phyloP scores from a whole-genome alignment of 768 basidiomycete species.

The Trametes gibbosa region DNA sequence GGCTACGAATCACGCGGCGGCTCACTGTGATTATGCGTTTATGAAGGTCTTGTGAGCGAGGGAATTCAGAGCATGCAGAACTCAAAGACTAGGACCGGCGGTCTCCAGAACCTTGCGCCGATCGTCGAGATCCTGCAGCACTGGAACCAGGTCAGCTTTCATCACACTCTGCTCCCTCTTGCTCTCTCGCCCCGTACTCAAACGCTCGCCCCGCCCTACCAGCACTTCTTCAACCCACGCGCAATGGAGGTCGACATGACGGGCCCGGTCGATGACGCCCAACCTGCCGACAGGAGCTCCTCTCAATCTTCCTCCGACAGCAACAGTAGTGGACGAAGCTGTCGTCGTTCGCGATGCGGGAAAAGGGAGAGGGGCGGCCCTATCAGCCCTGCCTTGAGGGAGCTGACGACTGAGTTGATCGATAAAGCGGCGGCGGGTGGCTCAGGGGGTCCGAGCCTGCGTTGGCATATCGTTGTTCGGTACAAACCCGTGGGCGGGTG shows the following conservation, averaged over 20 bases:
- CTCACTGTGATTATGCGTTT: neutral
- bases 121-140: conserved; percentile 24
- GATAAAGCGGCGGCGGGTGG: neutral
- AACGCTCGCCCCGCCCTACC: neutral
- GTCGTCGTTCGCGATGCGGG: neutral
- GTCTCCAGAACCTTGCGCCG: neutral
- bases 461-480: neutral
- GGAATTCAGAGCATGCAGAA: neutral
- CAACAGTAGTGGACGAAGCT: neutral
- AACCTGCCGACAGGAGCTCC: neutral
- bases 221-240: conserved; percentile 51
- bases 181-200: neutral
- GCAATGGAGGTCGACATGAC: conserved; percentile 42
- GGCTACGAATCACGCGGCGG: neutral
- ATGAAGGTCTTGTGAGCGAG: neutral
- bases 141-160: conserved; percentile 48
- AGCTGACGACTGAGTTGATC: neutral
- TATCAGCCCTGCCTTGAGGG: neutral
- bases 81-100: neutral
- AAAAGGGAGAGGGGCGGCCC: no score
- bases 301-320: neutral
- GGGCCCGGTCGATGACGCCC: conserved; percentile 29
- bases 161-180: neutral
- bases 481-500: neutral
- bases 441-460: neutral